phyloP scores from a whole-genome alignment of 2,329 filamentous ascomycete species.

The Dactylellina haptotyla region DNA sequence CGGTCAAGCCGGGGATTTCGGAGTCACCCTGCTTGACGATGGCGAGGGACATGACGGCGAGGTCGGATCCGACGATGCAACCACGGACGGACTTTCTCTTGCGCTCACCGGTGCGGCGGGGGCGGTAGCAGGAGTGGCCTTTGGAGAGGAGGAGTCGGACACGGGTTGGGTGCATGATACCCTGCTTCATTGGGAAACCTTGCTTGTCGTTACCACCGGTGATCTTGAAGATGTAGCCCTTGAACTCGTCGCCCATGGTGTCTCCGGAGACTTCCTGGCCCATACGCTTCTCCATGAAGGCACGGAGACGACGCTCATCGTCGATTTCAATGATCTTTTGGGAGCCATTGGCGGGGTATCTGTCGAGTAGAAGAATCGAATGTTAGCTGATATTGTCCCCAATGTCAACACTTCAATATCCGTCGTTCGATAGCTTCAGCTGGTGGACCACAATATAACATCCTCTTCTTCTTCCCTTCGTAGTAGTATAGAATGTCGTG shows the following conservation, averaged over 20 bases:
- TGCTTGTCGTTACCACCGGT: constrained; percentile 99
- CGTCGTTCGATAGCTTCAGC: constrained; percentile 7
- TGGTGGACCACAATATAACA: too few species aligned
- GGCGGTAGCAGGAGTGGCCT: constrained; percentile 97
- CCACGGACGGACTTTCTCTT: constrained; percentile 99
- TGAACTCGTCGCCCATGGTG: constrained; percentile 98
- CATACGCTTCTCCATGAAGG: constrained; percentile 93
- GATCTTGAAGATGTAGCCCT: constrained; percentile 99
- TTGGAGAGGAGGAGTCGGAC: constrained; percentile 94
- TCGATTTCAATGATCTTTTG: constrained; percentile 99
- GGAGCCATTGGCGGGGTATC: constrained; percentile 97
- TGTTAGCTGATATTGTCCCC: too few species aligned
- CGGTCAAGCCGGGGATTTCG: constrained; percentile 95
- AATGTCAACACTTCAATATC: neutral
- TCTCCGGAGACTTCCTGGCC: constrained; percentile 92
- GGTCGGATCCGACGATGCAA: constrained; percentile 96
- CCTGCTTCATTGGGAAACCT: constrained; percentile 99
- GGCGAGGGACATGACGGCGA: constrained; percentile 91
- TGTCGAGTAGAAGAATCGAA: constrained; percentile 30
- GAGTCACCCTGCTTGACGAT: constrained; percentile 98
- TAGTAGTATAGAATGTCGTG: neutral
- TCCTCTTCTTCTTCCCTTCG: neutral
- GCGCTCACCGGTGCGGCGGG: constrained; percentile 96
- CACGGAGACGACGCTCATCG: constrained; percentile 98
- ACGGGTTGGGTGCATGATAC: constrained; percentile 98